Evolutionary conservation across 169 alveolate genomes (phyloP), one percentile per base, ranked within the genome.

Genomic region (Eimeria praecox): DNA sequence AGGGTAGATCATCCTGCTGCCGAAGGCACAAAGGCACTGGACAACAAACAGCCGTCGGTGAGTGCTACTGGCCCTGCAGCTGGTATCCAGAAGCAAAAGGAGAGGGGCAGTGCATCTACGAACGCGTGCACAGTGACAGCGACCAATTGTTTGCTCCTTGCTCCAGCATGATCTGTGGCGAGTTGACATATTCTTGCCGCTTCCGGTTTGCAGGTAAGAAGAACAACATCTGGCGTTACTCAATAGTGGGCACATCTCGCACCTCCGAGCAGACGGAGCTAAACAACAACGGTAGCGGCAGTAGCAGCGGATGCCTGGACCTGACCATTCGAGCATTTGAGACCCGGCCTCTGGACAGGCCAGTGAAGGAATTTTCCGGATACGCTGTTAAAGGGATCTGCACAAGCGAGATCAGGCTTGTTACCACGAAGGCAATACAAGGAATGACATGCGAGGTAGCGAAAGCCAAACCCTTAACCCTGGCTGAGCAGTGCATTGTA

Each of bases 161-260:
- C 12, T 66, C 44, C 44, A 66, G 18, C 40, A 20, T 66, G 78
- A 30, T 66, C 22, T 66, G 20, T 12, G 38, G 27, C 20, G 44
- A 30, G 40, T 33, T 33, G 46, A 35, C 71, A 10, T 66, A 30
- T 66, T 4, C 40, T 66, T 66, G 46, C 78, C 40, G 12, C 24
- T 66, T 66, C 44, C 78, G 40, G 20, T 0, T 85, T 38, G 64
- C 96, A 92, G 96, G 96, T 33, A 78, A 80, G 49, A 92, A 82
- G 64, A 87, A 92, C 96, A 92, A 92, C 96, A 80, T 92, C 49
- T 92, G 96, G 96, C 92, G 96, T 8, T 92, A 92, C 30, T 78
- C 96, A 3, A 62, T 92, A 54, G 87, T 49, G 38, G 35, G 96
- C 64, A 56, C 78, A 12, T 83, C 96, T 12, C 62, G 75, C 85